Conservation (phyloP, 257 asterid species). For the Nicotiana otophora region DNA sequence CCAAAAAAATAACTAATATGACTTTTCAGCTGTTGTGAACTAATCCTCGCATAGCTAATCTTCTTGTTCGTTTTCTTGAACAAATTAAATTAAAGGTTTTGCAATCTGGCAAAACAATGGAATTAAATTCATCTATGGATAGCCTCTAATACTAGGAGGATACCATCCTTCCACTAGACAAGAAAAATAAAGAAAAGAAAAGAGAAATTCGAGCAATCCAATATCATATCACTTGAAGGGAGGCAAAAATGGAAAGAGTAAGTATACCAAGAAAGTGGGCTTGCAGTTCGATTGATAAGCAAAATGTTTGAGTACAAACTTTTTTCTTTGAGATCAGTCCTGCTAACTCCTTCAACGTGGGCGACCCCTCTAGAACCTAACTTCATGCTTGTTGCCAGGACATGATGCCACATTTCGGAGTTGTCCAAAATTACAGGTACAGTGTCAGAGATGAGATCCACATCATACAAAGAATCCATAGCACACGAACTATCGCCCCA, state of each 20-base stretch:
- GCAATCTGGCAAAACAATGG: background rate
- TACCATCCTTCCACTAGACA: background rate
- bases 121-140: background rate
- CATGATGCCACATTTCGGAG: constrained; percentile 78
- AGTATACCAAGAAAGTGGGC: constrained; percentile 80
- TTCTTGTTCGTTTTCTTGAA: background rate
- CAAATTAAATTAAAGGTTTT: background rate
- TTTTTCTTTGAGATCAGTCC: constrained; percentile 56
- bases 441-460: constrained; percentile 61
- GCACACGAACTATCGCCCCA: constrained; percentile 73
- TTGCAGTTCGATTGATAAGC: constrained; percentile 93
- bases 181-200: constrained; percentile 11
- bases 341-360: constrained; percentile 70
- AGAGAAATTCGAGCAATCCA: background rate
- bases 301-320: constrained; percentile 53
- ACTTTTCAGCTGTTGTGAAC: background rate
- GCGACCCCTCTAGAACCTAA: constrained; percentile 84
- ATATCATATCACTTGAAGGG: background rate
- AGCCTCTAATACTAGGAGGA: background rate
- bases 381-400: constrained; percentile 85
- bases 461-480: constrained; percentile 81
- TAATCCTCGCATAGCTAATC: background rate
- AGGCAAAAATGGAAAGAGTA: background rate
- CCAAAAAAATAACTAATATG: background rate
- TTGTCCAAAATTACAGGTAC: constrained; percentile 87